Evolutionary conservation across 1,139 yeast genomes (phyloP).

Genomic region (Lodderomyces orthopsilosis): DNA sequence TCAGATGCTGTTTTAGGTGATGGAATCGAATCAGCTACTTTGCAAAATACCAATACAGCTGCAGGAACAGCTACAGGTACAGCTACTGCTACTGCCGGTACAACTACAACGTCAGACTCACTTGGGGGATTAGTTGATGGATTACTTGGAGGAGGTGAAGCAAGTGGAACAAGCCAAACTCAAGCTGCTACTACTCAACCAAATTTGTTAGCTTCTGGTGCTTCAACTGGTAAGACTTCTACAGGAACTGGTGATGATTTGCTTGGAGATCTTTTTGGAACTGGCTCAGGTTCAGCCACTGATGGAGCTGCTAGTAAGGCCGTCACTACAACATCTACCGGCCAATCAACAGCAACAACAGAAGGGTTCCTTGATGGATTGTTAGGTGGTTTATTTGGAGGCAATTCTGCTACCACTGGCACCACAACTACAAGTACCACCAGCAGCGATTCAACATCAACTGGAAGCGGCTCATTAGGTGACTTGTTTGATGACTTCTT

Average conservation of each 20-base stretch:
- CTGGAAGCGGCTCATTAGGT: conserved; percentile 5
- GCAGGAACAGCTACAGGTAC: neutral
- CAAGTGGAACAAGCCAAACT: neutral
- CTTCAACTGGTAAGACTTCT: neutral
- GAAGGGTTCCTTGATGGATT: conserved; percentile 3
- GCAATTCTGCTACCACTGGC: conserved; percentile 6
- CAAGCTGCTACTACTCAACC: conserved; percentile 7
- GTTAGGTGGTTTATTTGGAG: conserved; percentile 8
- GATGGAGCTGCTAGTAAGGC: conserved; percentile 1
- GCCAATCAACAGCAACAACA: conserved; percentile 4
- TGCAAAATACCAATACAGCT: neutral
- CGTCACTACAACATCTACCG: conserved; percentile 12
- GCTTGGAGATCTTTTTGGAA: neutral
- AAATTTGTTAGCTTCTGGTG: conserved; percentile 1
- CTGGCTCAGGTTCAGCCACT: neutral
- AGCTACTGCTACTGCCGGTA: neutral
- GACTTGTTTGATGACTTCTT: conserved; percentile 17
- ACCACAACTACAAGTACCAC: conserved; percentile 4
- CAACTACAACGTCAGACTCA: neutral
- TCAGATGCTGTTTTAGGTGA: neutral
- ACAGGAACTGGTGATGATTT: neutral
- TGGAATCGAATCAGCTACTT: neutral
- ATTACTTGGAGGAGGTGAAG: neutral
- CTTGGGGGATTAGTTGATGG: conserved; percentile 3
- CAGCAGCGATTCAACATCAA: neutral